Base-by-base conservation (phyloP, 805 yeast species). In the Wickerhamomyces sydowiorum region DNA sequence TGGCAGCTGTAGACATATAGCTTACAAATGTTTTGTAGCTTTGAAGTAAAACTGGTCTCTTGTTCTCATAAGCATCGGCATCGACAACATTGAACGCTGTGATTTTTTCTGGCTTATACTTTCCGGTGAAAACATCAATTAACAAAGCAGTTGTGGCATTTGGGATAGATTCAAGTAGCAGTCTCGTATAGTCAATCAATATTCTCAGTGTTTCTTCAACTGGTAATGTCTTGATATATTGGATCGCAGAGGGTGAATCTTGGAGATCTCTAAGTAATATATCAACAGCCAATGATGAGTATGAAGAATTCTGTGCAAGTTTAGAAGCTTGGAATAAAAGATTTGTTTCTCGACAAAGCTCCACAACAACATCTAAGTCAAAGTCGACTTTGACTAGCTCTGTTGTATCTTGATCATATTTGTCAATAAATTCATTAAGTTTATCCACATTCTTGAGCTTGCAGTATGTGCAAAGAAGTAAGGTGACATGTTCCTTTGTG, bases 81-180 rank as follows among this genome's bases (percentile, higher is more conserved):
- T 32, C 23, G 12, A 32, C 14, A 20, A 32, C 24, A 9, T 47
- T 50, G 15, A 41, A 27, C 4, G 36, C 22, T 3, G 39, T 19
- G n/a, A 37, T 22, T 9, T 4, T n/a, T 21, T 57, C 60, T 4
- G 88, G 83, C 23, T 63, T 66, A 58, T 82, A 91, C 41, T 76
- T 79, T 0, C 97, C 97, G 0, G 98, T 91, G 57, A 91, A 93
- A 0, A 91, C 84, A 23, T 85, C 83, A 39, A 93, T 89, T 43
- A 91, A 67, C 29, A 93, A 62, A 24, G 82, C 82, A 1, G 96
- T 89, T 0, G 96, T 84, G 42, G 83, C 88, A 43, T 84, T 75
- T 0, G 98, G 97, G 30, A 78, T 64, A 36, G 69, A 57, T 29
- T 84, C 85, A 37, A 91, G 67, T 23, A 91, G 63, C 1, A 64